Conservation (phyloP, 176 grass and related monocot genomes). For the Echinochloa phyllopogon region DNA sequence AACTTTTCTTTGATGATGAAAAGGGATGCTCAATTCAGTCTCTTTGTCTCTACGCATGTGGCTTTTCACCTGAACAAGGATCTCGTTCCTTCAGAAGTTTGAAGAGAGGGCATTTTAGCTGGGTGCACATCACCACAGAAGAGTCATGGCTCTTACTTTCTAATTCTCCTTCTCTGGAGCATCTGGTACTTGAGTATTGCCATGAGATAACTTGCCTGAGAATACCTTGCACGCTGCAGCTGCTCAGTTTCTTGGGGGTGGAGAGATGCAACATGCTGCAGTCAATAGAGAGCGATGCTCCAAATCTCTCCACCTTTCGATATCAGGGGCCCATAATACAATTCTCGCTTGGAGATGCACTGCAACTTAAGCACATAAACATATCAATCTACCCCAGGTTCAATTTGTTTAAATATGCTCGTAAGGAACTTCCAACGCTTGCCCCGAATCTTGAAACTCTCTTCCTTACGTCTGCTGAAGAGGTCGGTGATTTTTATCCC, state of each 20-base stretch:
- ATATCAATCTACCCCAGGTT: not conserved
- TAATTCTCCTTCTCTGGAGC: constrained; percentile 12
- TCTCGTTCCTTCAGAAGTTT: constrained; percentile 15
- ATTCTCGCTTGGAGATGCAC: not conserved
- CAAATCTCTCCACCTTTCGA: constrained; percentile 5
- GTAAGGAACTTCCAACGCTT: constrained; percentile 10
- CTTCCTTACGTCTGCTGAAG: constrained; percentile 10
- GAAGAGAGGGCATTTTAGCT: constrained; percentile 2
- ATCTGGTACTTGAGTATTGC: not conserved
- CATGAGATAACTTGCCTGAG: constrained; percentile 10
- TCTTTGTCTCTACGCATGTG: constrained; percentile 22
- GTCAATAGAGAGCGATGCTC: constrained; percentile 20
- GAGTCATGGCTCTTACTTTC: constrained; percentile 27
- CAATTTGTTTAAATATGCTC: constrained; percentile 30
- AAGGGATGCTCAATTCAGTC: constrained; percentile 9
- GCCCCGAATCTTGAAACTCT: constrained; percentile 37
- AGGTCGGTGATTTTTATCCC: not conserved
- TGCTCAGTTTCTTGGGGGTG: constrained; percentile 19
- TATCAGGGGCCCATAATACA: constrained; percentile 7
- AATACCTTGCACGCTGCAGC: constrained; percentile 2
- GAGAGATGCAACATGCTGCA: constrained; percentile 1
- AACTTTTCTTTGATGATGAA: constrained; percentile 14
- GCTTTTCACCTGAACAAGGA: not conserved
- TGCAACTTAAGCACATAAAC: constrained; percentile 11
- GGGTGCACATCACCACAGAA: constrained; percentile 32